Percentiles rank a stretch among this genome's conserved stretches.
These are phyloP conservation scores for Kodamaea anthophila DNA, from an alignment of 1,139 yeast species.

Conservation along the genomic window DNA sequence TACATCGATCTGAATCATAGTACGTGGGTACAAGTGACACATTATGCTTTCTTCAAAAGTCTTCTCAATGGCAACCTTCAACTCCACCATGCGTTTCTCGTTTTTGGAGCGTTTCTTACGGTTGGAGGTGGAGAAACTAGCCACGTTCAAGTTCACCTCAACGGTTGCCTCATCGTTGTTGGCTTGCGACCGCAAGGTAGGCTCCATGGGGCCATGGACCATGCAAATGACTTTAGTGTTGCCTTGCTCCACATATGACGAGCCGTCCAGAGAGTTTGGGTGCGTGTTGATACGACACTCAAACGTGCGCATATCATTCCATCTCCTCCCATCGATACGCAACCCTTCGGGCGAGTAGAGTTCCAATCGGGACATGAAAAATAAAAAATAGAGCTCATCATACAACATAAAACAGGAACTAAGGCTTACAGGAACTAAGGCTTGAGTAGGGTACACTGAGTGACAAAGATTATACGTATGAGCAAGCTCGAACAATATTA, in stretches of 20 bases:
- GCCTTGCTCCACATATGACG: conserved; percentile 89
- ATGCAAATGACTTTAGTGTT: conserved; percentile 82
- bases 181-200: conserved; percentile 45
- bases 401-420: too few relatives aligned
- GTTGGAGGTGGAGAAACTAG: conserved; percentile 77
- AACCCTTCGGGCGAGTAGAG: conserved; percentile 91
- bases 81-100: conserved; percentile 71
- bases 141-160: conserved; percentile 60
- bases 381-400: too few relatives aligned
- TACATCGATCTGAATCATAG: conserved; percentile 65
- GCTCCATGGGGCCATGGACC: conserved; percentile 89
- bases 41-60: conserved; percentile 79
- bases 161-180: conserved; percentile 48
- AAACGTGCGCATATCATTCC: conserved; percentile 86
- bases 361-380: conserved; percentile 51
- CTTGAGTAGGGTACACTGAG: too few relatives aligned
- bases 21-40: conserved; percentile 72
- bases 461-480: too few relatives aligned
- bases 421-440: too few relatives aligned
- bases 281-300: conserved; percentile 81
- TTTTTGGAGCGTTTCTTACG: conserved; percentile 60
- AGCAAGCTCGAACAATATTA: too few relatives aligned
- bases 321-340: conserved; percentile 87
- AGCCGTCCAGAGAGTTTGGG: conserved; percentile 85
- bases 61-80: conserved; percentile 66